These are phyloP conservation scores for Cinnamomum micranthum DNA, from an alignment of 164 flowering plant genomes.

Conservation along the genomic window DNA sequence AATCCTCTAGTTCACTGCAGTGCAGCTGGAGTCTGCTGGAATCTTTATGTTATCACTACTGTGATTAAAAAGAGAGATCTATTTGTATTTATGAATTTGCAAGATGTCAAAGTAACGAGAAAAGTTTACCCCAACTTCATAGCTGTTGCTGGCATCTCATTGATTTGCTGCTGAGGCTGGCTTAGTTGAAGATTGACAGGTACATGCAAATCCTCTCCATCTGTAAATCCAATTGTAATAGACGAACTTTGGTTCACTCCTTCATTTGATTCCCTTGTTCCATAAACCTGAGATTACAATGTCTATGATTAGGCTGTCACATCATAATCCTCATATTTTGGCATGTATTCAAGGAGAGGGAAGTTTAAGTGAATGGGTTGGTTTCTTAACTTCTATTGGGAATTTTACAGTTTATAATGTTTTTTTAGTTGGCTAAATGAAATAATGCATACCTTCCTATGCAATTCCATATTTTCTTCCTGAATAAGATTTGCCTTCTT, in stretches of 20 bases:
- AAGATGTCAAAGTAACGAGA: not conserved
- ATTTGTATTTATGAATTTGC: not conserved
- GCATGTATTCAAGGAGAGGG: not conserved
- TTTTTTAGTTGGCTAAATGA: not conserved
- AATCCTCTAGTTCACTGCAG: conserved; percentile 13
- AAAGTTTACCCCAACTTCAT: conserved; percentile 48
- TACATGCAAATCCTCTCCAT: conserved; percentile 36
- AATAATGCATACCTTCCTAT: conserved; percentile 42
- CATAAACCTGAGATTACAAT: conserved; percentile 45
- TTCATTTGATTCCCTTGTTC: conserved; percentile 44
- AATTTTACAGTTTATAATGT: not conserved
- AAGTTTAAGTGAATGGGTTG: not conserved
- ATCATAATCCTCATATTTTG: not conserved
- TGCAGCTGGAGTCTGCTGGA: conserved; percentile 22
- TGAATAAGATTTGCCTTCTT: conserved; percentile 64
- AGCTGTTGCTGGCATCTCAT: conserved; percentile 34
- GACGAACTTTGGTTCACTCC: conserved; percentile 25
- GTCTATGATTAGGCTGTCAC: not conserved
- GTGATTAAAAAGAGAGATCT: not conserved
- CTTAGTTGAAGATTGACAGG: conserved; percentile 74
- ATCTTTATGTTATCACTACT: not conserved
- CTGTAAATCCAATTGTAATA: conserved; percentile 31
- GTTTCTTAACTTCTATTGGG: not conserved
- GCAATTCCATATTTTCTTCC: conserved; percentile 56
- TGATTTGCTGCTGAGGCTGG: conserved; percentile 61